A percentile compares a stretch with the other conserved stretches of the same genome.
Conservation (phyloP, 2,329 filamentous ascomycete genomes). For the Chrysoporthe puriensis region DNA sequence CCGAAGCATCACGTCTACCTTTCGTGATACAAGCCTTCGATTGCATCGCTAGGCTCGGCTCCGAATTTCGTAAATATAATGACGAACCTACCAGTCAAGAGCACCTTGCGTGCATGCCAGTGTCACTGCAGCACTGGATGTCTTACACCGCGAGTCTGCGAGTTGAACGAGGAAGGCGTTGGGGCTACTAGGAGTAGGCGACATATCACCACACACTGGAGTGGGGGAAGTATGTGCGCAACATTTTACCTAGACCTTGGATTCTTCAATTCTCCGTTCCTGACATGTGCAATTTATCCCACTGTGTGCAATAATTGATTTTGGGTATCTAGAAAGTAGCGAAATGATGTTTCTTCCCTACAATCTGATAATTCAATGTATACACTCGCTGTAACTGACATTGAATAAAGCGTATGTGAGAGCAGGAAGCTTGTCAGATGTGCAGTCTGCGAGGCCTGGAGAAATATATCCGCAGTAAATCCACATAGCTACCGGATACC, state of each 20-base stretch:
- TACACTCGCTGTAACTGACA: background rate
- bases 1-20: background rate
- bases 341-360: background rate
- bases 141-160: background rate
- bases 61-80: background rate
- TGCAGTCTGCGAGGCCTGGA: background rate
- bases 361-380: background rate
- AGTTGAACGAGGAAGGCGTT: background rate
- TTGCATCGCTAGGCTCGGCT: background rate
- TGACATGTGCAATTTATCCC: background rate
- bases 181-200: background rate
- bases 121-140: background rate
- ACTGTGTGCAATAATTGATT: too few species aligned
- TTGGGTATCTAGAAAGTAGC: background rate
- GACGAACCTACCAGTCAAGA: background rate
- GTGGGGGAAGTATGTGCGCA: background rate
- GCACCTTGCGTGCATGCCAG: background rate
- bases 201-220: background rate
- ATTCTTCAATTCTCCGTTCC: background rate
- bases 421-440: background rate
- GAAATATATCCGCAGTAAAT: constrained; percentile 1
- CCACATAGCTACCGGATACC: background rate
- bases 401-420: background rate
- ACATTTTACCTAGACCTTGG: background rate
- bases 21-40: background rate